Percentiles rank a stretch among this genome's conserved stretches.
Conservation (phyloP, 2,329 filamentous ascomycete genomes). For the Drechmeria coniospora region DNA sequence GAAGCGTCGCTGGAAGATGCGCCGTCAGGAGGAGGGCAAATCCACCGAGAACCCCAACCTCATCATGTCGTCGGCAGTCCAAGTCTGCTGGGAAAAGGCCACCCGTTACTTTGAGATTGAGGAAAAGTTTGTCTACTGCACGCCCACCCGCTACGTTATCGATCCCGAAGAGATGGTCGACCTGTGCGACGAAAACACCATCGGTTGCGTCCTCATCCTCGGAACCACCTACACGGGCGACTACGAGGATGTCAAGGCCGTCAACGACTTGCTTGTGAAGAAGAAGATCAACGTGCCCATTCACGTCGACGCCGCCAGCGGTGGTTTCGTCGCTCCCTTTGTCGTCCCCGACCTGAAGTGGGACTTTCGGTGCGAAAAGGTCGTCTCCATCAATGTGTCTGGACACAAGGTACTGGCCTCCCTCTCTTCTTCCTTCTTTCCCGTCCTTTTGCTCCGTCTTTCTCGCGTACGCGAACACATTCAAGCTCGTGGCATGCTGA, state of each 20-base stretch:
- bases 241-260: slow-evolving; percentile 83
- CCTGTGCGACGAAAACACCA: slow-evolving; percentile 54
- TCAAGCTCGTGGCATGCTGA: background rate
- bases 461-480: no score
- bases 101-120: slow-evolving; percentile 85
- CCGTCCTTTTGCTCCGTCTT: background rate
- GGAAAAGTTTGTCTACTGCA: slow-evolving; percentile 62
- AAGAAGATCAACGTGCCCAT: slow-evolving; percentile 67
- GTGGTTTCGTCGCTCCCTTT: slow-evolving; percentile 88
- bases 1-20: slow-evolving; percentile 90
- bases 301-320: slow-evolving; percentile 84
- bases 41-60: slow-evolving; percentile 72
- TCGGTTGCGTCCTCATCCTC: slow-evolving; percentile 83
- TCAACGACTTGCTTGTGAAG: slow-evolving; percentile 75
- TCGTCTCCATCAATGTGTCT: slow-evolving; percentile 86
- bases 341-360: slow-evolving; percentile 70
- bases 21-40: slow-evolving; percentile 69
- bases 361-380: slow-evolving; percentile 83
- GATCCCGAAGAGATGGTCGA: slow-evolving; percentile 46
- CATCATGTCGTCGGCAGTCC: slow-evolving; percentile 88
- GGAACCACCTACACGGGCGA: slow-evolving; percentile 92
- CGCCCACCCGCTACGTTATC: slow-evolving; percentile 44
- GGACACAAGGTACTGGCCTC: slow-evolving; percentile 60
- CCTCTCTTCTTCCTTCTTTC: slow-evolving; percentile 19
- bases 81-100: slow-evolving; percentile 95